Conservation (phyloP, 768 basidiomycete genomes). For the Pisolithus microcarpus region DNA sequence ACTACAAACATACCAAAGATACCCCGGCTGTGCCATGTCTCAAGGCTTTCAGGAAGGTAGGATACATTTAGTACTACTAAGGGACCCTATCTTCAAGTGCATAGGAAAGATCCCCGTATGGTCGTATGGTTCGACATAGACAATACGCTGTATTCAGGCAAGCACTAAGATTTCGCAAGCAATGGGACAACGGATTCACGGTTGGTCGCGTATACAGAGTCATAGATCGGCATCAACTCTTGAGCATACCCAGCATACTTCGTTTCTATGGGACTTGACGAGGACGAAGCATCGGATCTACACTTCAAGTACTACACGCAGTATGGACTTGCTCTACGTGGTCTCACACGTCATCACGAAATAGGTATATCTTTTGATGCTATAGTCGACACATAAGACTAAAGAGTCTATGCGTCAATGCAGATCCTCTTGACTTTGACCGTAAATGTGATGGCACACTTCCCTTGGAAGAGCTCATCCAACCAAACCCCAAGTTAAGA, state of each 20-base stretch:
- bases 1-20: neutral
- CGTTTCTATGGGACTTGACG: slow-evolving; percentile 55
- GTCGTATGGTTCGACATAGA: slow-evolving; percentile 83
- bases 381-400: neutral
- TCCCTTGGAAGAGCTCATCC: slow-evolving; percentile 74
- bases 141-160: slow-evolving; percentile 80
- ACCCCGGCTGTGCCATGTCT: slow-evolving; percentile 19
- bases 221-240: neutral
- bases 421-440: slow-evolving; percentile 82
- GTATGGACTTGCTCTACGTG: slow-evolving; percentile 79
- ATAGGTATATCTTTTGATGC: slow-evolving; percentile 42
- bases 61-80: neutral
- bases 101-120: slow-evolving; percentile 42
- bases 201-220: slow-evolving; percentile 29
- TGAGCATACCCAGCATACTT: slow-evolving; percentile 54
- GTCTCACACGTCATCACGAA: slow-evolving; percentile 66
- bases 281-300: slow-evolving; percentile 61
- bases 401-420: slow-evolving; percentile 9
- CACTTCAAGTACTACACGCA: slow-evolving; percentile 69
- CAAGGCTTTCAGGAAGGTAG: slow-evolving; percentile 20
- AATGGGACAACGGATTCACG: slow-evolving; percentile 76
- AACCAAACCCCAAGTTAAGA: slow-evolving; percentile 52
- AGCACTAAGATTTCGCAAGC: slow-evolving; percentile 66
- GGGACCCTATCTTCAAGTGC: slow-evolving; percentile 1
- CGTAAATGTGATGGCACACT: slow-evolving; percentile 75